phyloP scores from a whole-genome alignment of 2,329 filamentous ascomycete genomes.

The Thielaviopsis populi region DNA sequence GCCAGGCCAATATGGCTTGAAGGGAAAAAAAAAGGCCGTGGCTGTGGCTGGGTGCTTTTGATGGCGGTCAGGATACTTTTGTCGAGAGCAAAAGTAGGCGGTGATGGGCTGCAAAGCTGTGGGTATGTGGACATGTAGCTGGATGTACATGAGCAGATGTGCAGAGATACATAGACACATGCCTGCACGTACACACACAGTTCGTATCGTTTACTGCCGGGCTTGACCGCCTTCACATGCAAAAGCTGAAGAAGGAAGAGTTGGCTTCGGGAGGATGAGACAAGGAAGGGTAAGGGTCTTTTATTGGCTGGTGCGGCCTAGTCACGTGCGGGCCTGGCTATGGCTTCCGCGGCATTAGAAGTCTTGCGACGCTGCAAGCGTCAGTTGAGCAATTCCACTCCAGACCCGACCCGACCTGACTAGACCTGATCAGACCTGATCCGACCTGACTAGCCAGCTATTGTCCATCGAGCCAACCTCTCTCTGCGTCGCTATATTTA shows the following conservation, averaged over 20 bases:
- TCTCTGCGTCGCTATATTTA: background rate
- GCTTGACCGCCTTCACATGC: constrained; percentile 2
- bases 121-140: too few relatives aligned
- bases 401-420: background rate
- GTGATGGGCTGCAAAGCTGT: too few relatives aligned
- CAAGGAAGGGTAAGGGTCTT: too few relatives aligned
- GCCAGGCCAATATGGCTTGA: too few relatives aligned
- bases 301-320: constrained; percentile 1
- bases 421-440: background rate
- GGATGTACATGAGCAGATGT: too few relatives aligned
- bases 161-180: too few relatives aligned
- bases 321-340: background rate
- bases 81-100: too few relatives aligned
- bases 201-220: background rate
- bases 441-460: too few relatives aligned
- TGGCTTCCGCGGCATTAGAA: background rate
- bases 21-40: background rate
- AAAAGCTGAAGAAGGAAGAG: background rate
- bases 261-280: background rate
- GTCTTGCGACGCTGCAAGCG: background rate
- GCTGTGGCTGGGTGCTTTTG: background rate
- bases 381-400: background rate
- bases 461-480: too few relatives aligned
- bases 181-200: background rate
- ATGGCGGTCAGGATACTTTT: background rate